Evolutionary conservation across 768 basidiomycete genomes (phyloP).

Genomic region (Neoboletus subvelutipes): DNA sequence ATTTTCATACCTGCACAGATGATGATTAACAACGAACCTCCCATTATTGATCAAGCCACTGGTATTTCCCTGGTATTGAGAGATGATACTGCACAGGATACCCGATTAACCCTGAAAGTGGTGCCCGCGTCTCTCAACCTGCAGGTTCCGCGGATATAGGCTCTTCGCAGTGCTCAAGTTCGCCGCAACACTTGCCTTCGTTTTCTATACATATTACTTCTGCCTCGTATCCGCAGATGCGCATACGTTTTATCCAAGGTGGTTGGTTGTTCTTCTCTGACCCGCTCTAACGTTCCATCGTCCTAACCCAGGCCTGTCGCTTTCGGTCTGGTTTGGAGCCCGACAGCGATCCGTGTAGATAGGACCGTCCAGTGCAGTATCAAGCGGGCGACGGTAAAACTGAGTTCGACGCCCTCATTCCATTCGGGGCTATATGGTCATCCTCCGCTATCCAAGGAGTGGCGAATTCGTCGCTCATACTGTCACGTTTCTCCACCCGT

Average conservation of each 20-base stretch:
- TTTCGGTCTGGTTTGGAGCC: background rate
- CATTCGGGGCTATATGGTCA: background rate
- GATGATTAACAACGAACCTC: background rate
- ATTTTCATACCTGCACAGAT: background rate
- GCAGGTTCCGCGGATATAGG: too few species aligned
- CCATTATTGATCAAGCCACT: too few species aligned
- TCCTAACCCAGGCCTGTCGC: too few species aligned
- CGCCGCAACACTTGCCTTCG: background rate
- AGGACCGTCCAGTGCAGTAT: constrained; percentile 10
- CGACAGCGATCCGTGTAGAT: constrained; percentile 6
- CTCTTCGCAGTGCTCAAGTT: background rate
- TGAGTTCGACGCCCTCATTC: background rate
- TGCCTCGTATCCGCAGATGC: too few species aligned
- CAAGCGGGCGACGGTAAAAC: background rate
- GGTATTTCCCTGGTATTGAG: background rate
- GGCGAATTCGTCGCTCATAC: constrained; percentile 10
- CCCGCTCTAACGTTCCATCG: too few species aligned
- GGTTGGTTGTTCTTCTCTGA: too few species aligned
- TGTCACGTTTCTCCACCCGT: constrained; percentile 11
- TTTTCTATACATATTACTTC: background rate
- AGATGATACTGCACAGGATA: background rate
- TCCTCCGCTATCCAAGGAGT: constrained; percentile 1
- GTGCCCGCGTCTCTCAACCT: background rate
- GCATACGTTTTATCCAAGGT: too few species aligned
- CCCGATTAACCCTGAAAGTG: background rate